A percentile compares a stretch with the other conserved stretches of the same genome.
phyloP scores from a whole-genome alignment of 352 stramenopile species.

The Globisporangium splendens region DNA sequence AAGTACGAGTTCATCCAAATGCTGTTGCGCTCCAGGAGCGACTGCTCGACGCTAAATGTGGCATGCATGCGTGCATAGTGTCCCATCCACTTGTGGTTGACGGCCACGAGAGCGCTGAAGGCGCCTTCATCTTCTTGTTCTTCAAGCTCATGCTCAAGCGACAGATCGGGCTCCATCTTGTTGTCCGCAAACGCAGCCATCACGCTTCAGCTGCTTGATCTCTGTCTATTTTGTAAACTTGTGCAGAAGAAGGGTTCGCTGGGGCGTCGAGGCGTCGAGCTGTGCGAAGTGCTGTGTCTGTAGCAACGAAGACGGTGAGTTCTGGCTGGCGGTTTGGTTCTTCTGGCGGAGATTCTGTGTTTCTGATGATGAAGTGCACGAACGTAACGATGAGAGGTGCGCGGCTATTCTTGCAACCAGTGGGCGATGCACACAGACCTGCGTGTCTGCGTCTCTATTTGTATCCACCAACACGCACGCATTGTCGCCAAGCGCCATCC shows the following conservation, averaged over 20 bases:
- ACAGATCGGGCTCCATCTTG: constrained; percentile 35
- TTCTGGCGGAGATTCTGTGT: no score
- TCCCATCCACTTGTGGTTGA: constrained; percentile 66
- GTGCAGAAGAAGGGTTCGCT: not conserved
- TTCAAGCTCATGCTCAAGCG: constrained; percentile 16
- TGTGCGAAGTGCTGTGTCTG: no score
- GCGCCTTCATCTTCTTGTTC: constrained; percentile 23
- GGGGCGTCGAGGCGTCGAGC: not conserved
- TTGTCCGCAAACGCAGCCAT: constrained; percentile 16
- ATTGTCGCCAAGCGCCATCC: not conserved
- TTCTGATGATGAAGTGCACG: no score
- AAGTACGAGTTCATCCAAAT: constrained; percentile 84
- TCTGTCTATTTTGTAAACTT: not conserved
- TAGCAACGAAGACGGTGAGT: no score
- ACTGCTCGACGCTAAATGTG: constrained; percentile 46
- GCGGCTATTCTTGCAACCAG: no score
- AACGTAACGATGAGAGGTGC: no score
- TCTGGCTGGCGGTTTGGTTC: no score
- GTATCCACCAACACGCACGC: no score
- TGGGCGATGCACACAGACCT: no score
- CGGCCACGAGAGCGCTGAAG: constrained; percentile 49
- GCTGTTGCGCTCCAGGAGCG: constrained; percentile 61
- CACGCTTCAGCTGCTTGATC: not conserved
- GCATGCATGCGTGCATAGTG: constrained; percentile 55
- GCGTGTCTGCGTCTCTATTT: no score